Evolutionary conservation across 148 eudicot species (phyloP), one percentile per base, ranked within the genome.

Genomic region (Rheum nobile): DNA sequence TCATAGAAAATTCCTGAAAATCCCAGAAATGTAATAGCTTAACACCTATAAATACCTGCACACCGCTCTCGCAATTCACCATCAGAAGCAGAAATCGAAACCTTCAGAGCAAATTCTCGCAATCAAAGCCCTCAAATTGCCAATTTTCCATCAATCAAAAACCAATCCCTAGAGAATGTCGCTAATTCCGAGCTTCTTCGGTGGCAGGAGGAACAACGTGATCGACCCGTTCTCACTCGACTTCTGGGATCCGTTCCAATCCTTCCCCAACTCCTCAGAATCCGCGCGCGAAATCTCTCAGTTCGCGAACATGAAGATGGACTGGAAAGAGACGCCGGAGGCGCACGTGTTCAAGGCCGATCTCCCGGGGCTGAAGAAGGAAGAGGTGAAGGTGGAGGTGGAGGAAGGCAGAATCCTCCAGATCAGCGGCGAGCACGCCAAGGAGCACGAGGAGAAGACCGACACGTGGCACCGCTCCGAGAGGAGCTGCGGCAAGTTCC

Each of bases 381-480:
- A 81, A 37, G 86, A 84, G 72, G 84, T 84, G n/a, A 81, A 81
- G 43, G 86, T 81, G 4, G 84, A 84, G 78, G 78, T 84, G 50
- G 86, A 81, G 22, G 86, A 84, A 0, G 86, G 74, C 0, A 21
- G 48, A 4, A 81, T 84, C 38, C 72, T 84, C 0, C 80, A 71
- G 78, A 81, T 84, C 13, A 84, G 86, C 19, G 86, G 84, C 1
- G 82, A 84, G 80, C 77, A 84, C 37, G 74, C 34, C 52, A 72
- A 52, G 28, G 84, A 81, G 67, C 31, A 63, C 10, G 80, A 81
- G 61, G 82, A 81, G 71, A 72, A 79, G 71, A 65, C 19, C 0
- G 86, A 84, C 29, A 81, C 26, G 44, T 84, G 84, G 86, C 84
- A 81, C 75, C 76, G 84, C 6, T 79, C 79, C 0, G 86, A 84